Evolutionary conservation across 1,284 basidiomycete species (phyloP), one percentile per base, ranked within the genome.

Genomic region (Ceratobasidium theobromae): DNA sequence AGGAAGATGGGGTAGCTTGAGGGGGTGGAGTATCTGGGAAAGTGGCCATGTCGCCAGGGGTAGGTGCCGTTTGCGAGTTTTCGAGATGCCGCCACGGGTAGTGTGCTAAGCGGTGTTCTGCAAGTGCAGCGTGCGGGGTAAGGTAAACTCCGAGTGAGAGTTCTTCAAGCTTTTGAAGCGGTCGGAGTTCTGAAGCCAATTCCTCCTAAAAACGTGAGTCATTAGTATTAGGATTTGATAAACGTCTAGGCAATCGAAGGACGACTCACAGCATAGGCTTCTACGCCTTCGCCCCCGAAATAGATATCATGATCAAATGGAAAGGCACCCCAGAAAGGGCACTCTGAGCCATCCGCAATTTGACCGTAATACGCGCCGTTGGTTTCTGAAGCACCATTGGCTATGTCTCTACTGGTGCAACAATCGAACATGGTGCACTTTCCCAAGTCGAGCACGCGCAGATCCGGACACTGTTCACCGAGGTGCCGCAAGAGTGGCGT

Each of bases 391-490:
- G 8, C 35, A 38, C 9, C 8, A 16, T 16, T 38, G 16, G 9
- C 35, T 38, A 16, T 8, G 25, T 43, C 53, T 12, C 12, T 18
- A 30, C 6, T 12, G 11, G 30, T 46, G 45, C 55, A 60, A 27
- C 43, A 46, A 18, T 60, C 55, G 18, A 60, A 60, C 55, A 60
- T 60, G 14, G 55, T 60, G 45, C 55, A 60, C 14, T 60, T 60
- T 14, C 28, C 30, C 14, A 60, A 30, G 4, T 45, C n/a, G 3
- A 60, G 45, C 3, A 23, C 9, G 45, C 55, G 55, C 16, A 60
- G 55, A 18, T 49, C 45, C 9, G 55, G 55, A 35, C 55, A 60
- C 8, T 60, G 45, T 6, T 48, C 18, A 1, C 43, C 55, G 9
- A 60, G 45, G 23, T 33, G 14, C 18, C 45, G 41, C 27, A 60